phyloP scores from a whole-genome alignment of 805 yeast genomes.

The Sugiyamaella lignohabitans region DNA sequence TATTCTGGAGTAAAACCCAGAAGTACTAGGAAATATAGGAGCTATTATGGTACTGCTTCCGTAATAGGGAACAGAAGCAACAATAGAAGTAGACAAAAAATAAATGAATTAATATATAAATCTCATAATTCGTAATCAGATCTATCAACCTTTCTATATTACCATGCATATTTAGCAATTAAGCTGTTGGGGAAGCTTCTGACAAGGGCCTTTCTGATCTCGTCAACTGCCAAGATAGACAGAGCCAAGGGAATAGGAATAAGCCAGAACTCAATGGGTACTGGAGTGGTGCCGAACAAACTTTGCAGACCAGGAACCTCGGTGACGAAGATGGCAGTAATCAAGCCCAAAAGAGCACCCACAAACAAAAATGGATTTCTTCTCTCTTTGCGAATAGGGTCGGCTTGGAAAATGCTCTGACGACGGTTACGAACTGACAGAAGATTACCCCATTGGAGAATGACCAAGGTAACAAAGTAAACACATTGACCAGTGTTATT shows the following conservation, averaged over 20 bases:
- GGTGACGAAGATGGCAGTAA: slow-evolving; percentile 38
- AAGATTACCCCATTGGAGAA: slow-evolving; percentile 43
- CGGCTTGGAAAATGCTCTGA: slow-evolving; percentile 38
- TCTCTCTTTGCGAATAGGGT: slow-evolving; percentile 34
- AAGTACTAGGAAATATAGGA: no score
- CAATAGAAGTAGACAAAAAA: neutral
- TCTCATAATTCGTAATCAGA: no score
- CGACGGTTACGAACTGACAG: slow-evolving; percentile 39
- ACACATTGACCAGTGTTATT: slow-evolving; percentile 37
- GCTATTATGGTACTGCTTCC: no score
- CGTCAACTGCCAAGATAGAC: slow-evolving; percentile 38
- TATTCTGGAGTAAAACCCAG: no score
- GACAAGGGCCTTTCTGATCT: slow-evolving; percentile 34
- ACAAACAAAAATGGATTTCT: slow-evolving; percentile 24
- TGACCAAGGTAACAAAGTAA: slow-evolving; percentile 42
- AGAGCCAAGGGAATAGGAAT: slow-evolving; percentile 42
- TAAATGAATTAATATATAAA: no score
- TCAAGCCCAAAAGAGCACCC: slow-evolving; percentile 33
- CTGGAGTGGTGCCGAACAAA: slow-evolving; percentile 33
- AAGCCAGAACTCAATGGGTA: slow-evolving; percentile 43
- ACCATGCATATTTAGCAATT: slow-evolving; percentile 41
- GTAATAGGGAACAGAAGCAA: no score
- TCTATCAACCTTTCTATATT: neutral
- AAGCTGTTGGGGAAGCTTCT: slow-evolving; percentile 37
- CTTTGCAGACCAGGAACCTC: slow-evolving; percentile 38